phyloP scores from a whole-genome alignment of 2,329 filamentous ascomycete genomes.

The Ceratocystis eucalypticola region DNA sequence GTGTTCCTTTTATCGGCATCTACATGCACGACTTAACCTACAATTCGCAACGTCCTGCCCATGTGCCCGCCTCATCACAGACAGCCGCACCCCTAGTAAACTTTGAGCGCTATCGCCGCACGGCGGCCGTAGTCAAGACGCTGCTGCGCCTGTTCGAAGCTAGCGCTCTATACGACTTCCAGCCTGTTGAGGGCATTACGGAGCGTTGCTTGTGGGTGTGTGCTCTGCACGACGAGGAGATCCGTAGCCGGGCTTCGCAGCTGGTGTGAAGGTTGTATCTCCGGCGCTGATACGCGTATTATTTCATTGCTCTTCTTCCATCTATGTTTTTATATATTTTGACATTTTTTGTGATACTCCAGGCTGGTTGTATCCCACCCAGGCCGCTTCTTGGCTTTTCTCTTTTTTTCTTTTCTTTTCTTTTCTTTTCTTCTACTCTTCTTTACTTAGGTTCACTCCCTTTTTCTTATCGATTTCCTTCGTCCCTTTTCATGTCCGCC shows the following conservation, averaged over 20 bases:
- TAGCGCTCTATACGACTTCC: conserved; percentile 59
- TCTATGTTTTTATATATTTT: conserved; percentile 2
- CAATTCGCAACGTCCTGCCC: conserved; percentile 65
- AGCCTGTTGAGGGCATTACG: conserved; percentile 61
- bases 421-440: not conserved
- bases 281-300: not conserved
- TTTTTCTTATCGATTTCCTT: not conserved
- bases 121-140: conserved; percentile 66
- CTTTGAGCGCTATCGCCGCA: conserved; percentile 67
- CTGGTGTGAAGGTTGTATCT: conserved; percentile 30
- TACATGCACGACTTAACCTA: conserved; percentile 76
- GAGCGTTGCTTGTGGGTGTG: conserved; percentile 79
- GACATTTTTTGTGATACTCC: conserved; percentile 8
- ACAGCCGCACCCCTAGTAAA: conserved; percentile 59
- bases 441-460: not conserved
- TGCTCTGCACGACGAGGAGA: conserved; percentile 62
- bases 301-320: not conserved
- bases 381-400: not conserved
- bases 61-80: conserved; percentile 51
- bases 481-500: not conserved
- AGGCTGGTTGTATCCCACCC: no score
- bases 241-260: conserved; percentile 40
- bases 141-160: conserved; percentile 65
- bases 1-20: conserved; percentile 71
- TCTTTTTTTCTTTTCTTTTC: not conserved